Base-by-base conservation (phyloP, 2,329 filamentous ascomycete genomes). In the Claviceps pazoutovae region DNA sequence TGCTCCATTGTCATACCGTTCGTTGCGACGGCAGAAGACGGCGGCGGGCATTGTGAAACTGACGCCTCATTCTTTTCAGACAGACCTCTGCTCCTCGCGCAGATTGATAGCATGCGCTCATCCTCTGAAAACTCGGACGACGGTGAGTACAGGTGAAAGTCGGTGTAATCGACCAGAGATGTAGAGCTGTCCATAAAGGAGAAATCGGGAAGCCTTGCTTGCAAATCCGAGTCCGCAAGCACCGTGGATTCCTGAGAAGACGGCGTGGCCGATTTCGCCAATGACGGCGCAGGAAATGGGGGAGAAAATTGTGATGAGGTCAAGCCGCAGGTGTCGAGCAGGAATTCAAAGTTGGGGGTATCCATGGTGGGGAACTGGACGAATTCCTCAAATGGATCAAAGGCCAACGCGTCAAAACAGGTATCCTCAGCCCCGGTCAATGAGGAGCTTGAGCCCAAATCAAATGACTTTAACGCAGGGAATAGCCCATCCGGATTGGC, bases 81-180 rank as follows among this genome's bases (percentile, higher is more conserved):
- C 30, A 54, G 45, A 14, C 48, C 51, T 19, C 38, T 36, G 4
- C 48, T 41, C 26, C 51, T 57, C 14, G 60, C 51, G 38, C 60
- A 58, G 47, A 65, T 59, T 14, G 63, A 56, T 53, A 62, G 65
- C 61, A 68, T 66, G 13, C 57, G 66, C 45, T 79, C 75, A 53
- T 77, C 75, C 52, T 76, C 74, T 14, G 73, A 66, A 60, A 70
- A 70, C 54, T 64, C 68, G 17, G 73, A 71, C 21, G 65, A 63
- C 2, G 76, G 75, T 48, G 75, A 79, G 66, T 71, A 79, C 16
- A 79, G 70, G 59, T 71, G 74, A 66, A 79, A 79, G 66, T 79
- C 76, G 57, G 70, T 64, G 58, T 79, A 79, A 62, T 74, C 66
- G 55, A 39, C 59, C 45, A 47, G 30, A 13, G 50, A 55, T 53